phyloP scores from a whole-genome alignment of 2,329 filamentous ascomycete genomes.

The Cladophialophora yegresii region DNA sequence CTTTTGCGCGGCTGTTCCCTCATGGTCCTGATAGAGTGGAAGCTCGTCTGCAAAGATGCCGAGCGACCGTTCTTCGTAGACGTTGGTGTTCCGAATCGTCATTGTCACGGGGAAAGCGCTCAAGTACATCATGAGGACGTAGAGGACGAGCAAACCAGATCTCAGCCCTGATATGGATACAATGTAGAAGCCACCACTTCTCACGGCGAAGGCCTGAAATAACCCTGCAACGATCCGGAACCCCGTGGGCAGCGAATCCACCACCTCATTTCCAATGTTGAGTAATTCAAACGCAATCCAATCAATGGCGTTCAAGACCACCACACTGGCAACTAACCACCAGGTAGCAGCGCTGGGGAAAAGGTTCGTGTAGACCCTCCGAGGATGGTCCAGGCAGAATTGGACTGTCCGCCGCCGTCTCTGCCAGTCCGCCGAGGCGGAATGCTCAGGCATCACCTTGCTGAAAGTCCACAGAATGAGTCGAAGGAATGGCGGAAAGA shows the following conservation, averaged over 20 bases:
- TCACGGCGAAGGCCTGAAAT: conserved; percentile 59
- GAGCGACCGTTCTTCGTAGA: conserved; percentile 69
- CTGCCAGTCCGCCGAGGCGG: conserved; percentile 41
- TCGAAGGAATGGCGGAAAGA: conserved; percentile 59
- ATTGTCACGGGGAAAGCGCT: conserved; percentile 97
- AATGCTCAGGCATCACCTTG: conserved; percentile 48
- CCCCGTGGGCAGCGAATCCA: conserved; percentile 47
- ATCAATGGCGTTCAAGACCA: conserved; percentile 58
- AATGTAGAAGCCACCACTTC: conserved; percentile 55
- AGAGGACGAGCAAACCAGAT: conserved; percentile 68
- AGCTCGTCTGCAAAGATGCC: conserved; percentile 56
- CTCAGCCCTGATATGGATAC: conserved; percentile 53
- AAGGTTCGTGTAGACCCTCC: conserved; percentile 63
- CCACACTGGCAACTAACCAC: conserved; percentile 56
- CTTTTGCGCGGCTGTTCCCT: background rate
- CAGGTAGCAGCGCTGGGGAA: conserved; percentile 64
- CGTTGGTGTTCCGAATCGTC: conserved; percentile 77
- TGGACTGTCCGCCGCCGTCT: conserved; percentile 50
- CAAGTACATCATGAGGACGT: conserved; percentile 99
- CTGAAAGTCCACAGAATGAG: conserved; percentile 60
- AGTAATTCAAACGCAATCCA: conserved; percentile 48
- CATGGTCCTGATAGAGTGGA: conserved; percentile 4
- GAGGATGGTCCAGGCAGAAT: conserved; percentile 64
- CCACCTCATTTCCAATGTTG: conserved; percentile 54
- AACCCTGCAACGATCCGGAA: conserved; percentile 58